These are phyloP conservation scores for Mycosphaerelloides madeirae DNA, from an alignment of 2,329 filamentous ascomycete species.

Conservation along the genomic window DNA sequence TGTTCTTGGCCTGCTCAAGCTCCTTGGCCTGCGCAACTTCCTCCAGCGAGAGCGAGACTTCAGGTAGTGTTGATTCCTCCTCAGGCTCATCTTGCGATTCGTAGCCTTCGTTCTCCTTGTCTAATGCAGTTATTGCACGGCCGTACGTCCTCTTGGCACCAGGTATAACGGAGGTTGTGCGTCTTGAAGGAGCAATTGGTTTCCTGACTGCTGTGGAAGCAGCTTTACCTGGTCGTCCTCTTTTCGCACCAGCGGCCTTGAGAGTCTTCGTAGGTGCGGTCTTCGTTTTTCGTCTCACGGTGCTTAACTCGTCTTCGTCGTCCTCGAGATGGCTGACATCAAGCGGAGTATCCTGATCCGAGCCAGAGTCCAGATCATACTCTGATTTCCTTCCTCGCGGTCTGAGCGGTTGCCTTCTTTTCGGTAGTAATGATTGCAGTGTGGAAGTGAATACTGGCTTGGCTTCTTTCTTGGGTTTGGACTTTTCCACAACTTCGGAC, in stretches of 20 bases:
- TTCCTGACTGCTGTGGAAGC: slow-evolving; percentile 3
- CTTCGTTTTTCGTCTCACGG: slow-evolving; percentile 20
- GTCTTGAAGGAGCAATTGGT: slow-evolving; percentile 5
- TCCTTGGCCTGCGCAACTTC: slow-evolving; percentile 33
- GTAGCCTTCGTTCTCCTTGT: slow-evolving; percentile 40
- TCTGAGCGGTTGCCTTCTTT: slow-evolving; percentile 30
- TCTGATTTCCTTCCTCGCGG: slow-evolving; percentile 27
- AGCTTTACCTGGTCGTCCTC: slow-evolving; percentile 9
- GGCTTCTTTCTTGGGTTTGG: slow-evolving; percentile 20
- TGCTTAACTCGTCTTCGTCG: slow-evolving; percentile 40
- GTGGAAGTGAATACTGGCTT: slow-evolving; percentile 40
- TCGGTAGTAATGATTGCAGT: slow-evolving; percentile 43
- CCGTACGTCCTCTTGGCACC: slow-evolving; percentile 23
- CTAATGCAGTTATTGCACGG: slow-evolving; percentile 33
- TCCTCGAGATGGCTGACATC: slow-evolving; percentile 27
- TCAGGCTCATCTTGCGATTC: slow-evolving; percentile 24
- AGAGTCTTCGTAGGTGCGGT: slow-evolving; percentile 8
- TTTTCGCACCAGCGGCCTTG: slow-evolving; percentile 17
- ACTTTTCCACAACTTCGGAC: slow-evolving; percentile 20
- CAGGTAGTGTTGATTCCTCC: slow-evolving; percentile 20
- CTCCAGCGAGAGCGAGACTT: slow-evolving; percentile 24
- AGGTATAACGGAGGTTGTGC: slow-evolving; percentile 7
- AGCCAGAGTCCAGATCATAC: slow-evolving; percentile 39
- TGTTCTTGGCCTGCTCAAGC: slow-evolving; percentile 42
- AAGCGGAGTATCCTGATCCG: slow-evolving; percentile 24